These are phyloP conservation scores for Termitomyces sp. DNA, from an alignment of 768 basidiomycete genomes.

Conservation along the genomic window DNA sequence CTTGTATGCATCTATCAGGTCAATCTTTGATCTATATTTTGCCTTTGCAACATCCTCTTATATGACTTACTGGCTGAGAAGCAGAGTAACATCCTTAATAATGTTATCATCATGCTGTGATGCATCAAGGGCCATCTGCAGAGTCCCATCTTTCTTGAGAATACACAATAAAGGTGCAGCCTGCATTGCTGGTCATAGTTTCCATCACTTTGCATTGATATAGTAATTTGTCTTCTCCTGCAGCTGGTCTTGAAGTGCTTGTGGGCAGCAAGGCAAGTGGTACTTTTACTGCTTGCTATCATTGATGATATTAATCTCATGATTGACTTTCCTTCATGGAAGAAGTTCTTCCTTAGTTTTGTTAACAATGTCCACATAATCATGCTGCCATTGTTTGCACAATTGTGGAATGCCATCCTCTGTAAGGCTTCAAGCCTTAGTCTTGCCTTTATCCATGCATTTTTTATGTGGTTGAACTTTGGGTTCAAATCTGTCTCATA, in stretches of 20 bases:
- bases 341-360: slow-evolving; percentile 3
- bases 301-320: slow-evolving; percentile 32
- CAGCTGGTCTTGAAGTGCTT: slow-evolving; percentile 22
- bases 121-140: no score
- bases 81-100: no score
- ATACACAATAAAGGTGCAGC: slow-evolving; percentile 27
- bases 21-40: no score
- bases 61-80: no score
- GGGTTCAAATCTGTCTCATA: neutral
- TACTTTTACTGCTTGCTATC: slow-evolving; percentile 12
- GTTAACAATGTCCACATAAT: no score
- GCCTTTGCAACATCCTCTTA: no score
- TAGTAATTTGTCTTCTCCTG: slow-evolving; percentile 29
- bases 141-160: neutral
- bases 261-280: slow-evolving; percentile 10
- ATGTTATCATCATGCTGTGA: no score
- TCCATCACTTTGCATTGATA: slow-evolving; percentile 29
- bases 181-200: slow-evolving; percentile 12
- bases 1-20: no score
- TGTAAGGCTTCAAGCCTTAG: no score
- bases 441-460: slow-evolving; percentile 1
- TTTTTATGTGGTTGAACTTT: neutral
- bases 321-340: slow-evolving; percentile 26
- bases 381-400: no score
- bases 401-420: no score